Percentiles rank a stretch among this genome's conserved stretches.
These are phyloP conservation scores for Kwoniella bestiolae DNA, from an alignment of 768 basidiomycete genomes.

Conservation along the genomic window DNA sequence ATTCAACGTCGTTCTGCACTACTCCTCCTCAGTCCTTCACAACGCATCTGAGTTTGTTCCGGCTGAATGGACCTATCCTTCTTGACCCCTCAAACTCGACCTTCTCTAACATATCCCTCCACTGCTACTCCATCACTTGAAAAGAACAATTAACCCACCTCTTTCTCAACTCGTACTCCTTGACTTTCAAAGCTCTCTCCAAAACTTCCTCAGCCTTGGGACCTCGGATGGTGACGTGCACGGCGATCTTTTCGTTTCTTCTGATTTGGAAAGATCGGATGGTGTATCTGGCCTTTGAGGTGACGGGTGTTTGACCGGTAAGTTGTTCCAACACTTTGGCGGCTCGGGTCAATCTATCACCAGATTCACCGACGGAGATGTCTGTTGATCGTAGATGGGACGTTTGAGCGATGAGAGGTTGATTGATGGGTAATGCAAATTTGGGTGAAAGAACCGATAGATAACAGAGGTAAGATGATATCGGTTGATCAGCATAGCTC, in stretches of 20 bases:
- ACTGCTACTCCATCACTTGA: not conserved
- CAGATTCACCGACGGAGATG: slow-evolving; percentile 99
- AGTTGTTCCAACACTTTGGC: slow-evolving; percentile 99
- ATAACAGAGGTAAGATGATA: not conserved
- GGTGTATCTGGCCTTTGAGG: slow-evolving; percentile 99
- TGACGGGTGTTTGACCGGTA: slow-evolving; percentile 98
- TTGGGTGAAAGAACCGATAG: not conserved
- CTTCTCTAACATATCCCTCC: not conserved
- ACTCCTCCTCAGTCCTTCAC: not conserved
- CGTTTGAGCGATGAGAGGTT: not conserved
- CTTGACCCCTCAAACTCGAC: not conserved
- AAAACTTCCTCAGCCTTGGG: slow-evolving; percentile 99
- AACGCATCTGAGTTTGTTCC: too few relatives aligned
- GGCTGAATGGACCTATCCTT: not conserved
- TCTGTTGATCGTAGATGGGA: slow-evolving; percentile 62
- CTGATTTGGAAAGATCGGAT: slow-evolving; percentile 99
- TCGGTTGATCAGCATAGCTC: not conserved
- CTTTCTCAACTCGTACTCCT: slow-evolving; percentile 98
- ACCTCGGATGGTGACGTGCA: slow-evolving; percentile 97
- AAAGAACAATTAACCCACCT: slow-evolving; percentile 38
- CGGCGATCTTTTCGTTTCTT: slow-evolving; percentile 99
- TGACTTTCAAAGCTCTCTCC: slow-evolving; percentile 98
- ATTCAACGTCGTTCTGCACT: not conserved
- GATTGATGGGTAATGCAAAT: not conserved
- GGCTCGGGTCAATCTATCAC: slow-evolving; percentile 97